phyloP scores from a whole-genome alignment of 2,329 filamentous ascomycete genomes.

The Talaromyces verruculosus region DNA sequence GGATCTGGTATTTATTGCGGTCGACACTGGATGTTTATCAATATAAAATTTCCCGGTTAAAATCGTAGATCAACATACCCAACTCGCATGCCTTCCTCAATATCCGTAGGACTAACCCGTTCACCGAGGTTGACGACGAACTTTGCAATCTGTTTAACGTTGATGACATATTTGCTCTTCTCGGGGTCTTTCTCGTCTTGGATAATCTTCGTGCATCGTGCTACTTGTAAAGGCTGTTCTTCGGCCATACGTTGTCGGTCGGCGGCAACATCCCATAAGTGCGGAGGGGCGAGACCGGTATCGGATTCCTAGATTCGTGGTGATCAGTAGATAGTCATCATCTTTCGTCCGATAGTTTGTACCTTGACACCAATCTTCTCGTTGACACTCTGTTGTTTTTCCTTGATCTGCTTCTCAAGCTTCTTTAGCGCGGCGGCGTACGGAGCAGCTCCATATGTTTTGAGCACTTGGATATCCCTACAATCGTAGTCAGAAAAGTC shows the following conservation, averaged over 20 bases:
- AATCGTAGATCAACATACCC: conserved; percentile 55
- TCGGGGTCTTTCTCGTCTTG: conserved; percentile 91
- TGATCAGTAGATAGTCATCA: conserved; percentile 28
- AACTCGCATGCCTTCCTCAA: conserved; percentile 98
- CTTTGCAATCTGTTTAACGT: conserved; percentile 99
- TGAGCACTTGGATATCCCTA: conserved; percentile 98
- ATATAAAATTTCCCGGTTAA: neutral
- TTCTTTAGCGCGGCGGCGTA: conserved; percentile 94
- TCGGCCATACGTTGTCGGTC: conserved; percentile 98
- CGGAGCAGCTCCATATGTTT: conserved; percentile 96
- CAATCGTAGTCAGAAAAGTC: conserved; percentile 28
- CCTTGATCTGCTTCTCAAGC: conserved; percentile 98
- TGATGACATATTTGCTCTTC: conserved; percentile 99
- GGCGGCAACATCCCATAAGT: conserved; percentile 97
- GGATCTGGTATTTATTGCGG: conserved; percentile 98
- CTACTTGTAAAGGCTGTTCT: conserved; percentile 96
- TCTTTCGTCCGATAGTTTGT: conserved; percentile 21
- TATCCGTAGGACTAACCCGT: conserved; percentile 95
- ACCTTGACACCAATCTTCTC: conserved; percentile 81
- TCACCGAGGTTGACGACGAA: conserved; percentile 98
- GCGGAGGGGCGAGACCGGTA: conserved; percentile 93
- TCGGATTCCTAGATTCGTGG: conserved; percentile 81
- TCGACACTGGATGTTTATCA: conserved; percentile 64
- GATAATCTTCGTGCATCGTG: conserved; percentile 98
- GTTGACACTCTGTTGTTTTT: conserved; percentile 96